Evolutionary conservation across 2,329 filamentous ascomycete species (phyloP), one percentile per base, ranked within the genome.

Genomic region (Verticillium alfalfae): DNA sequence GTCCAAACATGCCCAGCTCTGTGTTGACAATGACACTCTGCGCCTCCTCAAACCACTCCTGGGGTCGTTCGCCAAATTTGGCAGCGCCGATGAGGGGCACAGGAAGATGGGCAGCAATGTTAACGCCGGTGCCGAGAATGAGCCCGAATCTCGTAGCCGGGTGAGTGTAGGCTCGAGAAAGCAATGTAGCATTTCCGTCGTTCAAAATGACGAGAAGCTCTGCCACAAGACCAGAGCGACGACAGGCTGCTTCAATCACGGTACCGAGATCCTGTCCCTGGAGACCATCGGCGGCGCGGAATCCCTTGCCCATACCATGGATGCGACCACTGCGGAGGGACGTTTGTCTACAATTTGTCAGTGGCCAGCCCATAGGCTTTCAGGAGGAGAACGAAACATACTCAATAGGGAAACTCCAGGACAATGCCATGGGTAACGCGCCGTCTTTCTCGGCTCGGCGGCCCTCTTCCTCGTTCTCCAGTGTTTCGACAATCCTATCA

Each of bases 401-500:
- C 86, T 89, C 84, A 55, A 90, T 85, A 34, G 87, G 87, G 67
- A 90, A 90, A 62, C 87, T 89, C 86, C 87, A 90, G 6, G 87
- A 84, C 64, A 89, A 71, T 1, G 86, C 86, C 75, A 88, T 78
- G 9, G 81, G 81, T 59, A 89, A 74, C 34, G 82, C 54, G 12
- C 9, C 54, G 13, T 36, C 54, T 10, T 36, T 4, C 39, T 34
- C 79, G 2, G 76, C 72, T 31, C 77, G 75, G 5, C 26, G 69
- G 54, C 67, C 70, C 62, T 75, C 71, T 26, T 70, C 72, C 3
- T 73, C 70, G 55, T 76, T 73, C 7, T 76, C 72, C 12, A 89
- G 73, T 1, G 85, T 86, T 57, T 88, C 82, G 59, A 76, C 71
- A 67, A 89, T 87, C 65, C 79, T 81, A 52, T 78, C 76, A 0